A percentile compares a stretch with the other conserved stretches of the same genome.
Evolutionary conservation across 78 protist species (phyloP).

Genomic region (Dictyostelium capitatum): DNA sequence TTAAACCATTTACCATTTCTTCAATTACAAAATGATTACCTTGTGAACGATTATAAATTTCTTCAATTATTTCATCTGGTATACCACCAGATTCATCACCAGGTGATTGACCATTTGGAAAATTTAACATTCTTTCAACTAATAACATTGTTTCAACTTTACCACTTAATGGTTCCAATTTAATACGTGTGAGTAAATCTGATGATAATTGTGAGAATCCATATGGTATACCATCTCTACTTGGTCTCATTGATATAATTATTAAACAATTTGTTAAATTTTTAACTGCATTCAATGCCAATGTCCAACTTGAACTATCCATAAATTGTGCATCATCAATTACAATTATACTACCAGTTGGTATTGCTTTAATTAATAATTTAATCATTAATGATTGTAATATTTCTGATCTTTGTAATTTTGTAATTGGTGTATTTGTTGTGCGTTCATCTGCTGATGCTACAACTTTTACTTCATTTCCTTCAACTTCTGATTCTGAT

Average conservation of each 20-base stretch:
- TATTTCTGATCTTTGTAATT: slow-evolving; percentile 60
- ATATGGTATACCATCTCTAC: slow-evolving; percentile 56
- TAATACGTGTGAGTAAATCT: slow-evolving; percentile 12
- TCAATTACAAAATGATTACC: slow-evolving; percentile 79
- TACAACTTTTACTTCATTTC: neutral
- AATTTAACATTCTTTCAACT: slow-evolving; percentile 22
- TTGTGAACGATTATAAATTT: slow-evolving; percentile 68
- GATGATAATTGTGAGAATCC: slow-evolving; percentile 15
- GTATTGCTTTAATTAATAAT: slow-evolving; percentile 28
- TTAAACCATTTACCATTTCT: slow-evolving; percentile 65
- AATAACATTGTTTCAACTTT: slow-evolving; percentile 22
- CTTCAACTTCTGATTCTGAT: too few relatives aligned
- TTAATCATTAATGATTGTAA: slow-evolving; percentile 55
- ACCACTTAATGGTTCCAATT: slow-evolving; percentile 47
- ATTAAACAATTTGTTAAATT: slow-evolving; percentile 45
- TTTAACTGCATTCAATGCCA: slow-evolving; percentile 26
- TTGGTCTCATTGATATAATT: slow-evolving; percentile 59
- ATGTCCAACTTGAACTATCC: slow-evolving; percentile 81
- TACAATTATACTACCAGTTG: slow-evolving; percentile 48
- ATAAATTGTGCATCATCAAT: slow-evolving; percentile 84
- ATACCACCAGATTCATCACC: neutral
- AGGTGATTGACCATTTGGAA: too few relatives aligned
- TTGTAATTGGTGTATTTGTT: neutral
- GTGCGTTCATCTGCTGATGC: neutral
- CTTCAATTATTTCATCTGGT: slow-evolving; percentile 72